Evolutionary conservation across 805 yeast species (phyloP).

Genomic region (Kuraishia capsulata): DNA sequence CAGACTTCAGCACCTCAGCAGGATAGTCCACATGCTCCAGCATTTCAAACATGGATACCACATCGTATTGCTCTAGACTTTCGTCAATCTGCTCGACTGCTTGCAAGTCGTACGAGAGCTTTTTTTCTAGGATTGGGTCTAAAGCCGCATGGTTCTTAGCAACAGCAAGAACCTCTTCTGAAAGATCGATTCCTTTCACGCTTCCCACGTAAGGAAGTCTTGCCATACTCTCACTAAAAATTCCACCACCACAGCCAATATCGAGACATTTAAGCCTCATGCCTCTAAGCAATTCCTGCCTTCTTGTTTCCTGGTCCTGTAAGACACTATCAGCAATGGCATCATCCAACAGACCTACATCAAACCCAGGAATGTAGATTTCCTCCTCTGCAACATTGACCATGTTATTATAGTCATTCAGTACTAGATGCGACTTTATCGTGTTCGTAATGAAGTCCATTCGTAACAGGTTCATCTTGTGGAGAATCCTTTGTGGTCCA

Average conservation of each 20-base stretch:
- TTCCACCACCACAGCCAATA: constrained; percentile 99
- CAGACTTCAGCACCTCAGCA: constrained; percentile 56
- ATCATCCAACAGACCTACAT: constrained; percentile 54
- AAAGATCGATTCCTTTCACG: constrained; percentile 81
- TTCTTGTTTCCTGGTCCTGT: constrained; percentile 38
- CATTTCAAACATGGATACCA: constrained; percentile 89
- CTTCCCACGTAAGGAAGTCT: constrained; percentile 51
- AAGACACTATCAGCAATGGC: constrained; percentile 38
- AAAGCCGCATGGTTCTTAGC: constrained; percentile 58
- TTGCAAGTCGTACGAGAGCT: constrained; percentile 49
- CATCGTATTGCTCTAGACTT: constrained; percentile 55
- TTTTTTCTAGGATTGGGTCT: constrained; percentile 55
- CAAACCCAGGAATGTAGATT: constrained; percentile 73
- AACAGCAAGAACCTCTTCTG: constrained; percentile 71
- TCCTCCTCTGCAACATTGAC: constrained; percentile 24
- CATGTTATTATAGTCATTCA: too few species aligned
- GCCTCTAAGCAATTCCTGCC: constrained; percentile 25
- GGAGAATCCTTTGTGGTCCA: constrained; percentile 90
- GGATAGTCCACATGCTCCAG: constrained; percentile 92
- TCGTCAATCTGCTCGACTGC: constrained; percentile 44
- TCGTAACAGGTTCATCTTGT: constrained; percentile 85
- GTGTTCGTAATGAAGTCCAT: constrained; percentile 77
- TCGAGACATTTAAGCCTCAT: constrained; percentile 56
- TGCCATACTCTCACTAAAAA: constrained; percentile 79
- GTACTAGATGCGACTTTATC: constrained; percentile 31